Percentiles rank a stretch among this genome's conserved stretches.
Evolutionary conservation across 2,329 filamentous ascomycete species (phyloP).

Genomic region (Endothia cerciana): DNA sequence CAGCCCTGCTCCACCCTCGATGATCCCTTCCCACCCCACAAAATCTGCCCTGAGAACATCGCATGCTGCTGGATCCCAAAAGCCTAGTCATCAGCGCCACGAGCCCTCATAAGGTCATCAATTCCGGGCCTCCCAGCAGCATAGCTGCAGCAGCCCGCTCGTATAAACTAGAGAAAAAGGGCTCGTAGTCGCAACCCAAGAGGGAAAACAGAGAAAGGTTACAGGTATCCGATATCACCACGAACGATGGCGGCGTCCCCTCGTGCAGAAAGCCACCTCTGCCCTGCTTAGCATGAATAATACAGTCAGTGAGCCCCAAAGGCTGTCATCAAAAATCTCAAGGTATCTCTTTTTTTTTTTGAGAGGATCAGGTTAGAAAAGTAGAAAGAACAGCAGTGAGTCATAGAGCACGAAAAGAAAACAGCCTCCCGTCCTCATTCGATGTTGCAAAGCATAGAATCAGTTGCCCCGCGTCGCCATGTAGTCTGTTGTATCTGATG

Average conservation of each 20-base stretch:
- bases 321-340: neutral
- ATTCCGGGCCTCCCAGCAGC: neutral
- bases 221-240: neutral
- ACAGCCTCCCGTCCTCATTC: neutral
- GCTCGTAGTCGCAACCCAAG: neutral
- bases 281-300: neutral
- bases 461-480: slow-evolving; percentile 7
- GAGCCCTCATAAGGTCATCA: slow-evolving; percentile 1
- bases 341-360: slow-evolving; percentile 26
- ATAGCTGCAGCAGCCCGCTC: neutral
- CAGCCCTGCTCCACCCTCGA: neutral
- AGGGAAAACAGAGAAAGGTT: neutral
- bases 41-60: neutral
- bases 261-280: neutral
- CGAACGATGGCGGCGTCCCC: neutral
- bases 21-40: neutral
- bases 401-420: neutral
- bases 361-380: neutral
- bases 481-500: neutral
- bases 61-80: neutral
- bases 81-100: neutral
- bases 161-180: neutral
- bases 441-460: neutral
- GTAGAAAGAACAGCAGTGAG: neutral
- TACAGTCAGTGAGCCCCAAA: neutral